Conservation (phyloP, 306 rosid species). For the Clitoria ternatea region DNA sequence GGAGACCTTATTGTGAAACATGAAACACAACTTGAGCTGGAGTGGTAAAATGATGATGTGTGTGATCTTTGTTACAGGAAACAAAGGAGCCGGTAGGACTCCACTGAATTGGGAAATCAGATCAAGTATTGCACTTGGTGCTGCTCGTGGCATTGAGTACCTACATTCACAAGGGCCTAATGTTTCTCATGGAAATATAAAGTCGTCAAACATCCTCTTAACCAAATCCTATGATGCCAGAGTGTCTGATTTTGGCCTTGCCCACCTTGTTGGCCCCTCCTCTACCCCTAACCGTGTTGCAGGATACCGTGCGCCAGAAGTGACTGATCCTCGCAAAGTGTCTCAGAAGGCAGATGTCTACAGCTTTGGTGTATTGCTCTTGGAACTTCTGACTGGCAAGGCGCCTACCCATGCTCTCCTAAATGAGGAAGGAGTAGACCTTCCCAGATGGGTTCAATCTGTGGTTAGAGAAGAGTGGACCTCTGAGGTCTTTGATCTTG, state of each 20-base stretch:
- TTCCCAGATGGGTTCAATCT: conserved; percentile 75
- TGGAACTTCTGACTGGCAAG: conserved; percentile 71
- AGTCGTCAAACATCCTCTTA: conserved; percentile 60
- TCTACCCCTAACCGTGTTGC: conserved; percentile 58
- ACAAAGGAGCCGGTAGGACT: conserved; percentile 61
- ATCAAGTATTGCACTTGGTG: conserved; percentile 60
- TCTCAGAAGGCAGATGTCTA: conserved; percentile 75
- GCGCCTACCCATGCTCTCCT: conserved; percentile 62
- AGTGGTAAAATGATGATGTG: neutral
- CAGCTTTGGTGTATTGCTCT: conserved; percentile 65
- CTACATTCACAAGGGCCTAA: conserved; percentile 57
- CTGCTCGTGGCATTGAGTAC: conserved; percentile 62
- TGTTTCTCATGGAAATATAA: conserved; percentile 66
- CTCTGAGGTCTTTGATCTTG: conserved; percentile 63
- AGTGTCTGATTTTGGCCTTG: conserved; percentile 70
- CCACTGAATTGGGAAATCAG: conserved; percentile 70
- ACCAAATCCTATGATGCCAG: conserved; percentile 55
- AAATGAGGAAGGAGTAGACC: conserved; percentile 69
- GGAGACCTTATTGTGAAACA: neutral
- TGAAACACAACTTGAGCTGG: neutral
- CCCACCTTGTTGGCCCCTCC: conserved; percentile 57
- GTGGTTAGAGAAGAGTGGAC: conserved; percentile 71
- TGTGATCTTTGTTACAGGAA: conserved; percentile 40
- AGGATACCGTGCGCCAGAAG: conserved; percentile 72
- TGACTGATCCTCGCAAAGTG: conserved; percentile 59